Percentiles rank a stretch among this genome's conserved stretches.
Conservation (phyloP, 2,329 filamentous ascomycete species). For the Colletotrichum limetticola region DNA sequence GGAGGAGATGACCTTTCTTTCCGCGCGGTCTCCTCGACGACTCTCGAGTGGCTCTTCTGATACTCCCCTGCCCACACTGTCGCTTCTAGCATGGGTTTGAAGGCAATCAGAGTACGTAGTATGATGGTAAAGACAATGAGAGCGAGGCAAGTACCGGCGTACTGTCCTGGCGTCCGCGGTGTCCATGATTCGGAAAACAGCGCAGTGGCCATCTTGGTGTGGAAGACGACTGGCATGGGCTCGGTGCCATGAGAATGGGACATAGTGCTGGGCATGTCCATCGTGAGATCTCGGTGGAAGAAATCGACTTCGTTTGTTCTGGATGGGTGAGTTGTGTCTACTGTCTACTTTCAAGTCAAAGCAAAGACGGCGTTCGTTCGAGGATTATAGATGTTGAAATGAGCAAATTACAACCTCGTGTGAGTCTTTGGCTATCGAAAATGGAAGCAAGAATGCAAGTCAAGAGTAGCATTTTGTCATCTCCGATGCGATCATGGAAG, state of each 20-base stretch:
- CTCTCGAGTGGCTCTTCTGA: background rate
- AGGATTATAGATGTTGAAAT: background rate
- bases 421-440: too few species aligned
- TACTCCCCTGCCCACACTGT: background rate
- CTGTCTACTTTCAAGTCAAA: background rate
- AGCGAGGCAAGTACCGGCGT: constrained; percentile 15
- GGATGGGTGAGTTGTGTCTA: background rate
- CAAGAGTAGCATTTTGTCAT: background rate
- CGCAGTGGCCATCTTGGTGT: constrained; percentile 11
- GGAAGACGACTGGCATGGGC: constrained; percentile 26
- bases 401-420: background rate
- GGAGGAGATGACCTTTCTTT: background rate
- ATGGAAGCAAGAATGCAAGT: background rate
- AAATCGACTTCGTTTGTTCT: background rate
- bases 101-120: constrained; percentile 20
- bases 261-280: background rate
- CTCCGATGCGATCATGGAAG: background rate
- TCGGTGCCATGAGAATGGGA: background rate
- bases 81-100: constrained; percentile 13
- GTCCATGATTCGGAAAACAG: constrained; percentile 9
- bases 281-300: background rate
- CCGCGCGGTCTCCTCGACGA: background rate
- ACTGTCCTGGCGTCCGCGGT: background rate
- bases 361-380: background rate
- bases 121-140: constrained; percentile 5